Evolutionary conservation across 306 rosid species (phyloP).

Genomic region (Argentina anserina): DNA sequence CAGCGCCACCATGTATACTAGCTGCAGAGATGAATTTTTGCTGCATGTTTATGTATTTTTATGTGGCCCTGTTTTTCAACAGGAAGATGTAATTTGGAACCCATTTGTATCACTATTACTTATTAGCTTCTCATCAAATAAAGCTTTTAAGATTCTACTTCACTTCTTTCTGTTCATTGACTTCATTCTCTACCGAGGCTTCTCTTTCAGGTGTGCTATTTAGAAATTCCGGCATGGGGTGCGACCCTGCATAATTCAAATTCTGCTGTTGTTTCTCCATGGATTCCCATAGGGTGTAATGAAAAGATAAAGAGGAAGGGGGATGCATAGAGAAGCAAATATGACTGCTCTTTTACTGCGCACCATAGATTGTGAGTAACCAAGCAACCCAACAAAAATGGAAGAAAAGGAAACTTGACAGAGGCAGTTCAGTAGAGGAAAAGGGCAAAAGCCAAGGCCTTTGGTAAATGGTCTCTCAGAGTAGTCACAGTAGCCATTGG

Average conservation of each 20-base stretch:
- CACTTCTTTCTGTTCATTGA: not conserved
- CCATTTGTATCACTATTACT: constrained; percentile 30
- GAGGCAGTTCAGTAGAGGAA: constrained; percentile 12
- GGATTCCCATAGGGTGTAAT: not conserved
- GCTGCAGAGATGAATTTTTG: constrained; percentile 38
- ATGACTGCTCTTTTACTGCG: not conserved
- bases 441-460: not conserved
- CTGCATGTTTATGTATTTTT: constrained; percentile 42
- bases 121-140: constrained; percentile 35
- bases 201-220: not conserved
- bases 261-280: not conserved
- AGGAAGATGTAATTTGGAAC: constrained; percentile 34
- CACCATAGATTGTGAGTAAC: not conserved
- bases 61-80: constrained; percentile 26
- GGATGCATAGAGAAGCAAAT: not conserved
- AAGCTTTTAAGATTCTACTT: constrained; percentile 23
- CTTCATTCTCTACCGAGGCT: not conserved
- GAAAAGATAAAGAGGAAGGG: not conserved
- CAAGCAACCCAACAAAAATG: not conserved
- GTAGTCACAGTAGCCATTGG: constrained; percentile 24
- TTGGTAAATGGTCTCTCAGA: constrained; percentile 17
- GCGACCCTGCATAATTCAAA: not conserved
- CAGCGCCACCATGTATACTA: constrained; percentile 28
- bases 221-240: not conserved
- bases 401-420: not conserved